Base-by-base conservation (phyloP, 208 protist species). In the Acanthamoeba triangularis region DNA sequence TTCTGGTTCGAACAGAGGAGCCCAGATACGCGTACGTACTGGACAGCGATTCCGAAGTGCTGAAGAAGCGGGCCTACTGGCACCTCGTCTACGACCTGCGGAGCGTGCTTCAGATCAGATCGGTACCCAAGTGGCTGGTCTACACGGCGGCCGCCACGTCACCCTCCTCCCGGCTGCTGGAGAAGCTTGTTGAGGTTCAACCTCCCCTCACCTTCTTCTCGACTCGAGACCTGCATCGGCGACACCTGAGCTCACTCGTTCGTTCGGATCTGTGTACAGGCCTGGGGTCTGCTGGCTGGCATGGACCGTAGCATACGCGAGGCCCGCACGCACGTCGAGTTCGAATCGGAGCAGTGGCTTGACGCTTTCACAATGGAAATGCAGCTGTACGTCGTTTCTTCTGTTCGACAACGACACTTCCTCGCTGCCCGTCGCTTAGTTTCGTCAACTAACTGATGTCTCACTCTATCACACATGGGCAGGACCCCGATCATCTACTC, bases 281-380 rank as follows among this genome's bases (percentile, higher is more conserved):
- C 80, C 14, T 88, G 80, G 80, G 80, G 80, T 14, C 49, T 88
- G 49, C 80, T 88, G 7, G 35, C 41, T 35, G 80, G 80, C 4
- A 25, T 88, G 49, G 80, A 88, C 52, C 80, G 49, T 1, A 88
- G 65, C 80, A 11, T 65, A 28, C 80, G 80, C 49, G 80, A 88
- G 49, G 28, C 80, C 23, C 80, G 30, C 28, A 18, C 41, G 49
- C 87, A 93, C 87, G 63, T 93, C 6, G 87, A 76, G 61, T 93
- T 56, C 33, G 87, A 93, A 37, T 76, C 54, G 4, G 87, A 93
- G 41, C 54, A 33, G 35, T 93, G 87, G 87, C 59, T 67, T 23
- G 87, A 93, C 28, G 87, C 87, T 41, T 93, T 93, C 61, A 76
- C 87, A 20, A 49, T 93, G 63, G 87, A 93, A 30, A 76, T 93